Percentiles rank a stretch among this genome's conserved stretches.
phyloP scores from a whole-genome alignment of 495 filamentous ascomycete species.

The Penicillium argentinense region DNA sequence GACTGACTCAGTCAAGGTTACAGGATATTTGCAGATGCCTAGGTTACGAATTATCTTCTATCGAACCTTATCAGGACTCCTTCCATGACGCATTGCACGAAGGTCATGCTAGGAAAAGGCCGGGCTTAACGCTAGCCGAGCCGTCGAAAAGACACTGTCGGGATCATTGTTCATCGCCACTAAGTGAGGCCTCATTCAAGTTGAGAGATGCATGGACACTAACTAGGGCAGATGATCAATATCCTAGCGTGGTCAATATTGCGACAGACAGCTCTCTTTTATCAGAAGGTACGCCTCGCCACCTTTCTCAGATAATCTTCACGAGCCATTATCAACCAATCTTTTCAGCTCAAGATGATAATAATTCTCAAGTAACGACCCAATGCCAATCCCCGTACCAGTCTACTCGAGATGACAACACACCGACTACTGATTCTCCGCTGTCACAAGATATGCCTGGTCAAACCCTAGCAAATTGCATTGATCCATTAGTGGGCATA shows the following conservation, averaged over 20 bases:
- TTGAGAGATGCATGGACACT: background rate
- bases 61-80: background rate
- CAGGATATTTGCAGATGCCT: background rate
- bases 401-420: background rate
- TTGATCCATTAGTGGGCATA: background rate
- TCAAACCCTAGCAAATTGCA: background rate
- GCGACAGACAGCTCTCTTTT: background rate
- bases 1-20: background rate
- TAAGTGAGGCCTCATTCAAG: background rate
- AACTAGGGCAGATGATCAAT: background rate
- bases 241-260: background rate
- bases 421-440: background rate
- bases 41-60: slow-evolving; percentile 1
- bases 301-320: background rate
- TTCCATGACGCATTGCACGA: background rate
- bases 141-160: slow-evolving; percentile 1
- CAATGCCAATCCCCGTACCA: slow-evolving; percentile 1
- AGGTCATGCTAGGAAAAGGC: slow-evolving; percentile 1
- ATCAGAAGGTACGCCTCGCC: background rate
- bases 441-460: background rate
- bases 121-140: background rate
- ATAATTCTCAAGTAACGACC: background rate
- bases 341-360: background rate
- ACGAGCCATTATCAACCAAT: background rate
- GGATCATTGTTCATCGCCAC: slow-evolving; percentile 1